Evolutionary conservation across 129 eudicot genomes (phyloP).

Genomic region (Flaveria brownii): DNA sequence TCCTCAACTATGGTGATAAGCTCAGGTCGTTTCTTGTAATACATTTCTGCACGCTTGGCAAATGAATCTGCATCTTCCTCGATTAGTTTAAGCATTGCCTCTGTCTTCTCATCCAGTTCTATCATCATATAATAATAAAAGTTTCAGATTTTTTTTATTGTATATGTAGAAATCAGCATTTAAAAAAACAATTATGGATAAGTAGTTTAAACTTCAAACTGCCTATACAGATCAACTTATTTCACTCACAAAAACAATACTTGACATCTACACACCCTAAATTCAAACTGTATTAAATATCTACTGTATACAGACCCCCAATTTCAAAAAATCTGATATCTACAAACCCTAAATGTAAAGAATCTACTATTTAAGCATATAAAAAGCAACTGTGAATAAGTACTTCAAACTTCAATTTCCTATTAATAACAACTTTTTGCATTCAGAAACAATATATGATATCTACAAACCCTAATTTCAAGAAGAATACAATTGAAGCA

Average conservation of each 20-base stretch:
- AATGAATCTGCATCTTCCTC: constrained; percentile 98
- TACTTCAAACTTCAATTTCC: no score
- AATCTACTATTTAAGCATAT: neutral
- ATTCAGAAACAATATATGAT: neutral
- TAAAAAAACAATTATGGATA: neutral
- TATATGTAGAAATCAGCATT: neutral
- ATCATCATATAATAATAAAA: constrained; percentile 4
- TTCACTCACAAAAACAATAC: neutral
- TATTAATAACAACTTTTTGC: no score
- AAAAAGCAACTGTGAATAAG: neutral
- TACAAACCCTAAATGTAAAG: neutral
- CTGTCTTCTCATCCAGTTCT: constrained; percentile 85
- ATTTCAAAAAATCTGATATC: neutral
- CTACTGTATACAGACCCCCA: no score
- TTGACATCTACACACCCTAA: neutral
- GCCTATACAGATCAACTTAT: no score
- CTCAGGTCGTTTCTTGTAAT: constrained; percentile 91
- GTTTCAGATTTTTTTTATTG: constrained; percentile 1
- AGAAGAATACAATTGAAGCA: neutral
- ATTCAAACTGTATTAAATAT: no score
- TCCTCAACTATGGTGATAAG: constrained; percentile 83
- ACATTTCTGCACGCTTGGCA: constrained; percentile 97
- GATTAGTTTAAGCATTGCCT: constrained; percentile 71
- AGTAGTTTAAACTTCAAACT: no score
- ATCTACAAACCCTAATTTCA: neutral